Percentiles rank a stretch among this genome's conserved stretches.
Conservation (phyloP, 768 basidiomycete species). For the Gautieria morchelliformis region DNA sequence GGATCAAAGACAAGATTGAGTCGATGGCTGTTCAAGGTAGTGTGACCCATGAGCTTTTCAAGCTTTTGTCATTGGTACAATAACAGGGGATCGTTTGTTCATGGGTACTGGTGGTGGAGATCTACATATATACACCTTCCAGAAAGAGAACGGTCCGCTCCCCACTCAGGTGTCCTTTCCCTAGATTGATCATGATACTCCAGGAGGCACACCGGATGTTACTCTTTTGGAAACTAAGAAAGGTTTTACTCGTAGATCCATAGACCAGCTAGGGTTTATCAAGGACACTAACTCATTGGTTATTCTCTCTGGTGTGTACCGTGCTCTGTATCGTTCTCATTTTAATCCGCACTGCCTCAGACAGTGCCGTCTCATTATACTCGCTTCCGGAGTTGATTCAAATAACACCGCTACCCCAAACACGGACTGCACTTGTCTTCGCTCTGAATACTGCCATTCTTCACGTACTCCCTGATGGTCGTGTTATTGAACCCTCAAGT, state of each 20-base stretch:
- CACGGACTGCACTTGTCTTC: constrained; percentile 79
- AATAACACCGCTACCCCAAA: constrained; percentile 61
- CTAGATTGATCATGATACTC: not conserved
- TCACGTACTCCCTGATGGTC: constrained; percentile 25
- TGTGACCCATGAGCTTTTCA: not conserved
- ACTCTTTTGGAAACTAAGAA: constrained; percentile 59
- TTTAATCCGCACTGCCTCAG: constrained; percentile 28
- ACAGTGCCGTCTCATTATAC: constrained; percentile 63
- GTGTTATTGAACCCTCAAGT: constrained; percentile 10
- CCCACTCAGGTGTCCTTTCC: not conserved
- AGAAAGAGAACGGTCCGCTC: constrained; percentile 20
- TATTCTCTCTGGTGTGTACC: constrained; percentile 63
- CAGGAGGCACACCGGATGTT: constrained; percentile 24
- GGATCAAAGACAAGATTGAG: constrained; percentile 42
- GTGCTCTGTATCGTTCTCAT: not conserved
- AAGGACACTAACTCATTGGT: constrained; percentile 82
- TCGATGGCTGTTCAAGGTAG: constrained; percentile 37
- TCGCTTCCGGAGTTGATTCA: constrained; percentile 66
- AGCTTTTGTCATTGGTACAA: not conserved
- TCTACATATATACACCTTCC: constrained; percentile 41
- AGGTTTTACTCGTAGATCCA: constrained; percentile 50
- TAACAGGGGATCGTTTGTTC: constrained; percentile 48
- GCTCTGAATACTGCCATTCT: constrained; percentile 57
- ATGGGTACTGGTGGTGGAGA: constrained; percentile 50
- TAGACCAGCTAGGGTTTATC: constrained; percentile 84